A percentile compares a stretch with the other conserved stretches of the same genome.
Evolutionary conservation across 2,329 filamentous ascomycete genomes (phyloP).

Genomic region (Nigrospora osmanthi): DNA sequence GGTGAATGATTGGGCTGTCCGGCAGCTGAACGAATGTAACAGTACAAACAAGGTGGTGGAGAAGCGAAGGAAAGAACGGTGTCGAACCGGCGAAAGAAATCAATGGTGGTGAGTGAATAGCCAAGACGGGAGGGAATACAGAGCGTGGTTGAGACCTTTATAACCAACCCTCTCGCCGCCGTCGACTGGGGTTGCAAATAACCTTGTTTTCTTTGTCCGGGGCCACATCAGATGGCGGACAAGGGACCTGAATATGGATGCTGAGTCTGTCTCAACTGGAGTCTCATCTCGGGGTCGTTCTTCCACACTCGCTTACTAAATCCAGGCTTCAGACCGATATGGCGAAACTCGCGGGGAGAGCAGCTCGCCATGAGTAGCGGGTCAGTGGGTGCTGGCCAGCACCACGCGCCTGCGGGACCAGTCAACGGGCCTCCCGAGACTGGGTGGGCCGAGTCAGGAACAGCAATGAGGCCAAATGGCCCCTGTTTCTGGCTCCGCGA

Average conservation of each 20-base stretch:
- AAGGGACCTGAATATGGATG: too few species aligned
- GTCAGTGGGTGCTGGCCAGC: too few species aligned
- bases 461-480: too few species aligned
- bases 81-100: conserved; percentile 4
- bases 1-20: conserved; percentile 17
- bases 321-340: too few species aligned
- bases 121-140: conserved; percentile 1
- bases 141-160: conserved; percentile 2
- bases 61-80: conserved; percentile 5
- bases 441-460: too few species aligned
- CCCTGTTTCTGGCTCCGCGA: too few species aligned
- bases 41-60: conserved; percentile 8
- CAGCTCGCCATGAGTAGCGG: too few species aligned
- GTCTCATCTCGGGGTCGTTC: background rate
- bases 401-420: too few species aligned
- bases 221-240: background rate
- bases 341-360: too few species aligned
- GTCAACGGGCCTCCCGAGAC: too few species aligned
- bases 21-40: conserved; percentile 17
- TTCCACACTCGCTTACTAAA: too few species aligned
- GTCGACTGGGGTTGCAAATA: background rate
- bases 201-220: background rate
- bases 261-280: background rate
- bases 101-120: background rate
- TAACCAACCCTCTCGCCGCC: background rate